These are phyloP conservation scores for Earliella scabrosa DNA, from an alignment of 1,284 basidiomycete genomes.

Conservation along the genomic window DNA sequence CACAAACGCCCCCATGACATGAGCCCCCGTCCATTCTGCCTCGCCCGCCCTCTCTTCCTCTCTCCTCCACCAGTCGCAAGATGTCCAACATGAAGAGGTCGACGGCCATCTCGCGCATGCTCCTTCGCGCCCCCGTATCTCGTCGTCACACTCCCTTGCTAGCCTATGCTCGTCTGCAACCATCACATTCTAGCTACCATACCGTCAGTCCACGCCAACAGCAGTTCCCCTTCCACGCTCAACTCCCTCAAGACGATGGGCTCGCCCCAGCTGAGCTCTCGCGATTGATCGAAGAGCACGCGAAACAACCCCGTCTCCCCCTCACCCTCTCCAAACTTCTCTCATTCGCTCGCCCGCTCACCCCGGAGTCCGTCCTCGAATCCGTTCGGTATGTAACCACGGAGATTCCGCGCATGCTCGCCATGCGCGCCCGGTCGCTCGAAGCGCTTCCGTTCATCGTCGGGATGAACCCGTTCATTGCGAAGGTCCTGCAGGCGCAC, in stretches of 20 bases:
- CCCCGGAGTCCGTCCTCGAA: constrained; percentile 65
- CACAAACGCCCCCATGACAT: constrained; percentile 5
- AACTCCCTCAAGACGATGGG: background rate
- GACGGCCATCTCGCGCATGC: background rate
- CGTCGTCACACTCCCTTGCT: background rate
- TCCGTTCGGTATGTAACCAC: constrained; percentile 73
- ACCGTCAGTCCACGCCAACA: constrained; percentile 3
- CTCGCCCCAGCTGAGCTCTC: constrained; percentile 46
- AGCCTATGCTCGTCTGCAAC: background rate
- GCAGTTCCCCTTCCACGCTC: constrained; percentile 9
- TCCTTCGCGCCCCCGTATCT: background rate
- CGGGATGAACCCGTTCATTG: constrained; percentile 88
- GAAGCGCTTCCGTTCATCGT: constrained; percentile 85
- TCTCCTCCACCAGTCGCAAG: background rate
- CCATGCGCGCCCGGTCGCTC: constrained; percentile 69
- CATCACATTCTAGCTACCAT: constrained; percentile 1
- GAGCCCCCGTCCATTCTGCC: background rate
- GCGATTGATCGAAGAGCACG: constrained; percentile 54
- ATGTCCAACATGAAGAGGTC: background rate
- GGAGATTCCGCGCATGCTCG: constrained; percentile 77
- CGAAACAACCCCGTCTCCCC: constrained; percentile 59
- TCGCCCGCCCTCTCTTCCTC: background rate
- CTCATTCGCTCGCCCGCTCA: constrained; percentile 74
- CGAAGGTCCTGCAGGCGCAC: constrained; percentile 75
- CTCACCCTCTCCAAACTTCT: constrained; percentile 72